Evolutionary conservation across 2,329 filamentous ascomycete species (phyloP).

Genomic region (Monosporascus sp.): DNA sequence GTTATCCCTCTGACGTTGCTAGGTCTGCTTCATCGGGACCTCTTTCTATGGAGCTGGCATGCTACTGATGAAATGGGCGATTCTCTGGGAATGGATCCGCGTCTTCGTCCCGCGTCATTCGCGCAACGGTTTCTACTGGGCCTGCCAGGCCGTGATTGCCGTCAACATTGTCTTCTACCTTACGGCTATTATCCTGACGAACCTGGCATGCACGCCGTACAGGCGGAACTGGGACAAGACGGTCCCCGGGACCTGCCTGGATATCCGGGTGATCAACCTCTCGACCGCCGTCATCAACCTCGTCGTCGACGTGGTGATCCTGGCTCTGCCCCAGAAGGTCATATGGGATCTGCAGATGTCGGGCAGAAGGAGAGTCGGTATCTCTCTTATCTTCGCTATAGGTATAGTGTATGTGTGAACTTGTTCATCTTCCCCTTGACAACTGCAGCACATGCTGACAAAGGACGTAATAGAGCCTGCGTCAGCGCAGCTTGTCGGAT

Average conservation of each 20-base stretch:
- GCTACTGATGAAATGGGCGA: conserved; percentile 8
- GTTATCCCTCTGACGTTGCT: background rate
- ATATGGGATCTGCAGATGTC: conserved; percentile 2
- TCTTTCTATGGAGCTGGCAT: conserved; percentile 6
- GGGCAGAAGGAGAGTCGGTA: background rate
- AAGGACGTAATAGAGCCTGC: background rate
- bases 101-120: conserved; percentile 6
- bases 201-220: conserved; percentile 2
- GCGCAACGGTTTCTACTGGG: conserved; percentile 8
- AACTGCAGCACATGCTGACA: background rate
- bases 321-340: conserved; percentile 2
- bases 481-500: conserved; percentile 4
- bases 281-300: background rate
- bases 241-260: conserved; percentile 1
- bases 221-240: conserved; percentile 7
- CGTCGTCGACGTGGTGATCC: conserved; percentile 1
- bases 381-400: background rate
- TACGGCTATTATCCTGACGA: conserved; percentile 3
- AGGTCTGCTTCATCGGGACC: conserved; percentile 7
- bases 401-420: background rate
- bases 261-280: background rate
- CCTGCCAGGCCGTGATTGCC: conserved; percentile 2
- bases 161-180: conserved; percentile 5
- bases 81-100: conserved; percentile 9
- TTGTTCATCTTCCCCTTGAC: background rate